Evolutionary conservation across 495 filamentous ascomycete genomes (phyloP).

Genomic region (Viridothelium virens): DNA sequence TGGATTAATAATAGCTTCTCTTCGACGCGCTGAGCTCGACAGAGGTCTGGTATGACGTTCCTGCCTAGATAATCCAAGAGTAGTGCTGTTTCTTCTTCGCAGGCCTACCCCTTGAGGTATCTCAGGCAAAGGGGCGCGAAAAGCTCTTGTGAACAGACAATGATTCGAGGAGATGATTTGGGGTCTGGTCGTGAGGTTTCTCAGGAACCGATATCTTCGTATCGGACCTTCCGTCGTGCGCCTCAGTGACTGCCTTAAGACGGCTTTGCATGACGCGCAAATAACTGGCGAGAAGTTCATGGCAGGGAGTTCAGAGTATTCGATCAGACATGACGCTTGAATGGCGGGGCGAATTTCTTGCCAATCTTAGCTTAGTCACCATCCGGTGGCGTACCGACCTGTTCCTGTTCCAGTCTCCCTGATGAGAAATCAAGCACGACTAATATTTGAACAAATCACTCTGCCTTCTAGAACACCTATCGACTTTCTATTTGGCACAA

Average conservation of each 20-base stretch:
- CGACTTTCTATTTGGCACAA: no score
- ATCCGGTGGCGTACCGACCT: background rate
- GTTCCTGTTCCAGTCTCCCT: background rate
- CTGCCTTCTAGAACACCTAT: no score
- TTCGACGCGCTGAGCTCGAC: slow-evolving; percentile 15
- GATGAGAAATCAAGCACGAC: background rate
- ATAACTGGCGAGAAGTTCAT: background rate
- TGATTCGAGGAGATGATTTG: background rate
- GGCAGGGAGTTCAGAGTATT: background rate
- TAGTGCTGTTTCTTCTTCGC: background rate
- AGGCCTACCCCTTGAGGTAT: background rate
- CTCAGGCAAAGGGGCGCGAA: background rate
- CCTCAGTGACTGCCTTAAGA: background rate
- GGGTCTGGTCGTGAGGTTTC: background rate
- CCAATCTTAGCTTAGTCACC: background rate
- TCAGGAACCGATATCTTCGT: background rate
- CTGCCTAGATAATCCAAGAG: background rate
- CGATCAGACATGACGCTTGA: background rate
- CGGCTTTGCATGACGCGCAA: background rate
- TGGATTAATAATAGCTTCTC: slow-evolving; percentile 49
- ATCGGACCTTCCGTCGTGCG: background rate
- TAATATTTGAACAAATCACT: no score
- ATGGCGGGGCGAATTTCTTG: background rate
- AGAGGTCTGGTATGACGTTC: background rate
- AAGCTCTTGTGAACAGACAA: background rate